These are phyloP conservation scores for Plantago ovata DNA, from an alignment of 257 asterid genomes.

Conservation along the genomic window DNA sequence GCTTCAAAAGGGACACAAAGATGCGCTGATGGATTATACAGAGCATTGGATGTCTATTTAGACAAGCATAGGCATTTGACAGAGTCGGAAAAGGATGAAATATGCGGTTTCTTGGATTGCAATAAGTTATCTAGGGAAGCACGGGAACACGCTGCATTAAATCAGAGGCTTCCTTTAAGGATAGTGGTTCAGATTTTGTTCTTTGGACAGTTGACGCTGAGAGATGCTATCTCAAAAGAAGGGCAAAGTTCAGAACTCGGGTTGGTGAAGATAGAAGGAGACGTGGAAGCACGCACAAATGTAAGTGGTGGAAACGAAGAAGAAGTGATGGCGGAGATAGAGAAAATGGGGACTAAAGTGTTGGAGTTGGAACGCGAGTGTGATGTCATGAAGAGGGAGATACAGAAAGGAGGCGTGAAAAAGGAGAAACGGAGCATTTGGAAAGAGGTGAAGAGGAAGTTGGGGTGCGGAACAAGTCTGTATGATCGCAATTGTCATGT, in stretches of 20 bases:
- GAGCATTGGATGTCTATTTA: conserved; percentile 39
- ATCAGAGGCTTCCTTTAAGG: conserved; percentile 47
- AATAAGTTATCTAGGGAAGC: conserved; percentile 39
- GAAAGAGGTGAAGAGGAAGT: conserved; percentile 87
- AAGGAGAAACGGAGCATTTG: conserved; percentile 48
- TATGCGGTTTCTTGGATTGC: conserved; percentile 43
- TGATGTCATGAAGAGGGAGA: conserved; percentile 50
- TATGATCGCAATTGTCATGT: conserved; percentile 46
- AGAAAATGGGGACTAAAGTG: conserved; percentile 68
- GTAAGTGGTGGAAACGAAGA: conserved; percentile 26
- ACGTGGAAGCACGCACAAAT: conserved; percentile 20
- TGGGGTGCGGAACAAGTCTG: conserved; percentile 53
- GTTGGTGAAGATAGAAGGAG: conserved; percentile 22
- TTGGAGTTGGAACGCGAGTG: conserved; percentile 65
- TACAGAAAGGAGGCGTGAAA: conserved; percentile 24
- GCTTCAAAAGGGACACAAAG: conserved; percentile 35
- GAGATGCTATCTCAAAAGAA: conserved; percentile 38
- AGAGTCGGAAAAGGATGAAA: conserved; percentile 32
- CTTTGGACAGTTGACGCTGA: conserved; percentile 52
- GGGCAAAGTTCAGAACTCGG: conserved; percentile 13
- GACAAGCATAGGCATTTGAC: conserved; percentile 49
- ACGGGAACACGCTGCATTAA: conserved; percentile 41
- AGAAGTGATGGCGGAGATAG: conserved; percentile 51
- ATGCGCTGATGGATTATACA: conserved; percentile 35
- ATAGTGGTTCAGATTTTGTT: conserved; percentile 42